Evolutionary conservation across 495 filamentous ascomycete genomes (phyloP), one percentile per base, ranked within the genome.

Genomic region (Annulohypoxylon bovei): DNA sequence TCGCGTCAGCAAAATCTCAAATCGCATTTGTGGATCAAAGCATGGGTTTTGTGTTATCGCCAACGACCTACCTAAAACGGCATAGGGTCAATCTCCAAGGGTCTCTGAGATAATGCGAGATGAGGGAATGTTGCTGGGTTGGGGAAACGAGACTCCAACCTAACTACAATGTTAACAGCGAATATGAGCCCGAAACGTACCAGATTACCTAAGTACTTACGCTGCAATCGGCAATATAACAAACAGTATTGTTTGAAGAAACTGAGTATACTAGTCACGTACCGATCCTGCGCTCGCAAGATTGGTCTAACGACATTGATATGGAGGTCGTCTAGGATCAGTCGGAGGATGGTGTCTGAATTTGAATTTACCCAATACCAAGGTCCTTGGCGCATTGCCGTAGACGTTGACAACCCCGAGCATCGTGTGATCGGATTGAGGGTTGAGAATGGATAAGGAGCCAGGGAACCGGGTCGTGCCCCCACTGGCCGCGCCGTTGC

Each of bases 41-140:
- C 20, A 35, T 3, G 28, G 5, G 39, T 14, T 18, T n/a, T 7
- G 37, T 46, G 50, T 72, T 72, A 72, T 72, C 69, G 28, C 22
- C 52, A 64, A 28, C 39, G 35, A 72, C 69, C 69, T 72, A 62
- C 69, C 69, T 67, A 72, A 72, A 63, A 27, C 30, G 54, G 69
- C 37, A 39, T 50, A 42, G 12, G 35, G 33, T n/a, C 9, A 20
- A 53, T 18, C 46, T 54, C 33, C 6, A 40, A 30, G 7, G 16
- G 42, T 30, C 30, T 32, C 22, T 66, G 52, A 42, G 30, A 42
- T 37, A n/a, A 6, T 47, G 25, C n/a, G 30, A 22, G 23, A 28
- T 18, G 27, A 18, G 9, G 12, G 12, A 20, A 22, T n/a, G 1
- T 23, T 28, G 40, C 18, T 20, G 16, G 23, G 1, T 30, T 9